Base-by-base conservation (phyloP, 2,329 filamentous ascomycete genomes). In the Dothideomycetes sp. region DNA sequence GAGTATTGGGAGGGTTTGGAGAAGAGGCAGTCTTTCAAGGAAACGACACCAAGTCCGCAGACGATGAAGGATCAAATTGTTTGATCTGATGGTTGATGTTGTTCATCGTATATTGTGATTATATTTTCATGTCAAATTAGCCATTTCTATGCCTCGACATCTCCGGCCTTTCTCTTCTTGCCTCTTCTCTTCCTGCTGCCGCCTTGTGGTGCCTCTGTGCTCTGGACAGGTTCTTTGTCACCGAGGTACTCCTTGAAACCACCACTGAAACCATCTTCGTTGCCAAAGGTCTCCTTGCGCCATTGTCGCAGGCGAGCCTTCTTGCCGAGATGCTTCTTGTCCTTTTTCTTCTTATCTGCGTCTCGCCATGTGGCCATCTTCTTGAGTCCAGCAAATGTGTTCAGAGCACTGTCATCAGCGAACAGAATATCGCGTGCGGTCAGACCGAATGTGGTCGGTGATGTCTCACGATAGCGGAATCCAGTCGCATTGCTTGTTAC, bases 391-490 rank as follows among this genome's bases (percentile, higher is more conserved):
- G 82, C 89, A 56, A 82, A 98, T 49, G 88, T 73, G 62, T 98
- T 98, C 49, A 98, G 76, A 40, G 81, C 78, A 33, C 77, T 69
- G 64, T 98, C 91, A 31, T 82, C 82, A 1, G 88, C 85, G 50
- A 94, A 86, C 23, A 98, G 74, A 52, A 98, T 96, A 62, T 98
- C 91, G 46, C 80, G 76, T 1, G 88, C 71, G 0, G 85, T 94
- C 55, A 98, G 78, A 44, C 91, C 91, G 58, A 94, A 98, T 10
- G 82, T 78, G 41, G 82, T 81, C 1, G 91, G 89, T 1, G 85
- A 93, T 2, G 89, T 94, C 58, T 95, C 88, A 55, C 91, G 84
- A 69, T 98, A 98, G 43, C 84, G 82, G 76, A 98, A 98, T 20
- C 63, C 58, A 13, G 58, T 74, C 41, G 57, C 54, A n/a, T 67